phyloP scores from a whole-genome alignment of 768 basidiomycete genomes.

The Mycena maculata region DNA sequence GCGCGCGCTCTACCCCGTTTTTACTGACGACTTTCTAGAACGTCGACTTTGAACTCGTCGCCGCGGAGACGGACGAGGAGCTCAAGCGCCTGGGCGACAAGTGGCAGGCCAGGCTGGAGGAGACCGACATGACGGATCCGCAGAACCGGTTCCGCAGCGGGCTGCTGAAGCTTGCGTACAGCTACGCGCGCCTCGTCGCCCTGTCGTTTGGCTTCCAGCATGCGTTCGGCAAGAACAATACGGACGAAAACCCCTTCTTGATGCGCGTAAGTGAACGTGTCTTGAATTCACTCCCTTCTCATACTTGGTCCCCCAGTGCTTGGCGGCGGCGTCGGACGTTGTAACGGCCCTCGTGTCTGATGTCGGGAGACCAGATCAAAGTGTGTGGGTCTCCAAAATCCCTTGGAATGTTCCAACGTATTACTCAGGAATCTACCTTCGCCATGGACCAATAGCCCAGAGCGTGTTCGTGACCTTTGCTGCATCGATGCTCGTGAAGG shows the following conservation, averaged over 20 bases:
- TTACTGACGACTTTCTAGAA: constrained; percentile 51
- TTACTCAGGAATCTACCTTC: constrained; percentile 62
- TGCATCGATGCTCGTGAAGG: constrained; percentile 86
- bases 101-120: constrained; percentile 68
- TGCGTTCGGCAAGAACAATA: constrained; percentile 70
- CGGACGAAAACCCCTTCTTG: constrained; percentile 75
- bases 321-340: constrained; percentile 74
- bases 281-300: background rate
- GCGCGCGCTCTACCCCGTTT: constrained; percentile 2
- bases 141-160: constrained; percentile 72
- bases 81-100: constrained; percentile 64
- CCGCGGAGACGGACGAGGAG: constrained; percentile 76
- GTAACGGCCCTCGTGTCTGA: constrained; percentile 70
- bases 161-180: constrained; percentile 69
- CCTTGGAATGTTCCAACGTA: constrained; percentile 14
- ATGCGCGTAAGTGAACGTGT: constrained; percentile 61
- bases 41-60: constrained; percentile 71
- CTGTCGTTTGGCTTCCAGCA: constrained; percentile 85
- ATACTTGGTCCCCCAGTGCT: constrained; percentile 57
- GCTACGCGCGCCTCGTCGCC: constrained; percentile 76
- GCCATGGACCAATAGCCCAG: constrained; percentile 84
- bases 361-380: constrained; percentile 65
- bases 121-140: constrained; percentile 64
- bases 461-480: constrained; percentile 86
- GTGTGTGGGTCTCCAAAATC: constrained; percentile 47